Evolutionary conservation across 2,329 filamentous ascomycete species (phyloP), one percentile per base, ranked within the genome.

Genomic region (Microcyclosporella mali): DNA sequence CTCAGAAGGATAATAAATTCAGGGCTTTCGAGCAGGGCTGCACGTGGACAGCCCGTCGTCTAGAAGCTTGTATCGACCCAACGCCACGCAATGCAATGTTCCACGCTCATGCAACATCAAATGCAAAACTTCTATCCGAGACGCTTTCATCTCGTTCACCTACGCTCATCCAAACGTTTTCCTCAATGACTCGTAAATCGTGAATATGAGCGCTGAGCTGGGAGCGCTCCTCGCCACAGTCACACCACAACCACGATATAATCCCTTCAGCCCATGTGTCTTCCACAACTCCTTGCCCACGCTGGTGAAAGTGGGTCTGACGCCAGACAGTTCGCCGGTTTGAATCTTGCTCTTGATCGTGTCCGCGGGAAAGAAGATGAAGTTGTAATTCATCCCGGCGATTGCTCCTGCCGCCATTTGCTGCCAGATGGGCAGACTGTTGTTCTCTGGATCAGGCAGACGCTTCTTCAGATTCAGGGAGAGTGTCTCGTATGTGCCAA

Each of bases 341-440:
- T 98, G 92, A 82, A 98, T 95, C 36, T 90, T 81, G 14, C 86
- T 94, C 70, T 98, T 98, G 71, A 98, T 84, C 1, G 92, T 98
- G 64, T 98, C 92, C 37, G 92, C 92, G 0, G 92, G 92, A 64
- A 92, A 98, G 72, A 97, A 95, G 16, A 94, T 70, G 62, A 97
- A 97, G 64, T 98, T 98, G 70, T 98, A 98, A 28, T 81, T 82
- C 70, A 95, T 85, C 40, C 92, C 92, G 3, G 90, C 92, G 6
- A 82, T 79, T 2, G 90, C 90, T 32, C 90, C 90, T 1, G 89
- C 86, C 15, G 87, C 63, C 60, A 94, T 87, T 64, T 94, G 88
- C 67, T 95, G 88, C 75, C 85, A 85, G 4, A 95, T 66, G 4
- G 87, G 84, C 8, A 95, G 69, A 1, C 80, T 46, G n/a, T 52